A percentile compares a stretch with the other conserved stretches of the same genome.
Conservation (phyloP, 495 filamentous ascomycete species). For the Trichocladium antarcticum region DNA sequence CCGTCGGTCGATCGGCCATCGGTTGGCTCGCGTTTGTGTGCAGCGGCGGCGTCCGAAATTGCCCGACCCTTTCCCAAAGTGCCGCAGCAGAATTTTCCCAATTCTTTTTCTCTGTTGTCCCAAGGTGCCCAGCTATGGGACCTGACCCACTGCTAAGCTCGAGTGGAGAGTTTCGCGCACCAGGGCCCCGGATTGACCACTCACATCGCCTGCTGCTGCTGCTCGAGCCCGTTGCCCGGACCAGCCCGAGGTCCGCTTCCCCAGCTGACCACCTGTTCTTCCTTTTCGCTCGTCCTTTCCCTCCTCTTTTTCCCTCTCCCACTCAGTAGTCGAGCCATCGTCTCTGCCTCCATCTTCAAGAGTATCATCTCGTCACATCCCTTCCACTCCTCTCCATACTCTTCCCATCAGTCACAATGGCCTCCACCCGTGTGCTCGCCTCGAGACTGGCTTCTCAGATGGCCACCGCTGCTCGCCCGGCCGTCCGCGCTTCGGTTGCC, state of each 20-base stretch:
- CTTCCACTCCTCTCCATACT: constrained; percentile 31
- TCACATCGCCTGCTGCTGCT: constrained; percentile 15
- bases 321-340: constrained; percentile 30
- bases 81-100: constrained; percentile 20
- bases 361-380: constrained; percentile 23
- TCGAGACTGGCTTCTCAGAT: constrained; percentile 57
- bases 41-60: constrained; percentile 23
- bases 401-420: constrained; percentile 49
- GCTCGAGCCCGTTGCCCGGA: constrained; percentile 28
- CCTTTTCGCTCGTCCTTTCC: constrained; percentile 24
- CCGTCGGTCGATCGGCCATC: constrained; percentile 6
- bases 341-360: constrained; percentile 18
- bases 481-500: constrained; percentile 48
- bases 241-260: constrained; percentile 29
- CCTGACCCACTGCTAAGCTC: constrained; percentile 20
- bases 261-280: constrained; percentile 27
- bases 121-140: constrained; percentile 12
- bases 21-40: constrained; percentile 1
- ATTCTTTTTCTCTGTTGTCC: constrained; percentile 6
- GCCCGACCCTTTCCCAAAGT: constrained; percentile 19
- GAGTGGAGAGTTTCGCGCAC: constrained; percentile 20
- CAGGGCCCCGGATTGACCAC: constrained; percentile 27
- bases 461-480: constrained; percentile 58
- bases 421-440: constrained; percentile 59
- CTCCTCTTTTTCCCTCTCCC: constrained; percentile 32